Conservation (phyloP, 495 filamentous ascomycete species). For the Oleoguttula mirabilis region DNA sequence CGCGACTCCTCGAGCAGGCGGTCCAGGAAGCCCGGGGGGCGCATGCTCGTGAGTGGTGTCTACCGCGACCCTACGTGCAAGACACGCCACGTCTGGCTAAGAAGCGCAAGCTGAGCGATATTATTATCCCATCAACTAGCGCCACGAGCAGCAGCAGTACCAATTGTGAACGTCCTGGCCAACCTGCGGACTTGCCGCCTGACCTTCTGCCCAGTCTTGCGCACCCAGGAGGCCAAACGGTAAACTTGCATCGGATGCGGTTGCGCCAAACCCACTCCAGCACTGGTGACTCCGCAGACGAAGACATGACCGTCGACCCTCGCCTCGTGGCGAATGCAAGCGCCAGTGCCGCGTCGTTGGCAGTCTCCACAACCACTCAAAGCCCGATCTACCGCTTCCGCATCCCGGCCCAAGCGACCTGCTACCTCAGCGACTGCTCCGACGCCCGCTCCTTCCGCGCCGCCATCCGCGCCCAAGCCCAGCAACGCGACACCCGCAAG, state of each 20-base stretch:
- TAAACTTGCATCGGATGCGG: neutral
- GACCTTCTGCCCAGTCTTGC: neutral
- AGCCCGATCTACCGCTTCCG: conserved; percentile 24
- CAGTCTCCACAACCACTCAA: neutral
- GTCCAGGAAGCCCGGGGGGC: conserved; percentile 24
- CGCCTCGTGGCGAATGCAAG: neutral
- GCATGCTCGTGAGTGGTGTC: conserved; percentile 33
- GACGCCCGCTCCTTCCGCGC: conserved; percentile 21
- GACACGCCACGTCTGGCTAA: neutral
- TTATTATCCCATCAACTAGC: too few relatives aligned
- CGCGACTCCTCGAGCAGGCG: conserved; percentile 18
- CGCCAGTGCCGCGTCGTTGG: too few relatives aligned
- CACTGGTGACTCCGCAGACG: too few relatives aligned
- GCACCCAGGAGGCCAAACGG: too few relatives aligned
- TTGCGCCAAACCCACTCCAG: too few relatives aligned
- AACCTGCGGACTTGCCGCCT: neutral
- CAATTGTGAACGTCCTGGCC: too few relatives aligned
- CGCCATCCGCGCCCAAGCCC: conserved; percentile 21
- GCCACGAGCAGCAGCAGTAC: too few relatives aligned
- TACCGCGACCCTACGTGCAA: conserved; percentile 20
- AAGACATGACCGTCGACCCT: neutral
- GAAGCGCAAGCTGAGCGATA: conserved; percentile 20
- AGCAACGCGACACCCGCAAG: conserved; percentile 20
- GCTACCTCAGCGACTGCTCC: conserved; percentile 33
- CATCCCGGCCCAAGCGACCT: conserved; percentile 42